A percentile compares a stretch with the other conserved stretches of the same genome.
Conservation (phyloP, 805 yeast genomes). For the Cyberlindnera mrakii region DNA sequence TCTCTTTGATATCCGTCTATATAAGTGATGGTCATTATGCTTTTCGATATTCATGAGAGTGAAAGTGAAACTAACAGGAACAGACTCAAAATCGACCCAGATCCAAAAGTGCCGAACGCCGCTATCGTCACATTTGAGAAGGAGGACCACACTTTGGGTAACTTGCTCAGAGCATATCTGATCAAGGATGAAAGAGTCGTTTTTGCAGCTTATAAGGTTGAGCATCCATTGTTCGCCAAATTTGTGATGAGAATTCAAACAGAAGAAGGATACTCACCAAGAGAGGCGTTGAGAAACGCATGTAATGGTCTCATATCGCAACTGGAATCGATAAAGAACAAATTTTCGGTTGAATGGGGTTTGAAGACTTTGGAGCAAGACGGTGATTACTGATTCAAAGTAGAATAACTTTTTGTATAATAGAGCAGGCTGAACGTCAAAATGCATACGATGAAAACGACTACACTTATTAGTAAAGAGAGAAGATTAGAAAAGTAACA, state of each 20-base stretch:
- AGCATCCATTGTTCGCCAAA: conserved; percentile 95
- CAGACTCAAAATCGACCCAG: conserved; percentile 82
- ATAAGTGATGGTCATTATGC: neutral
- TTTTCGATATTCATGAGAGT: too few relatives aligned
- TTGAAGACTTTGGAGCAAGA: conserved; percentile 27
- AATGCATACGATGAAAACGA: neutral
- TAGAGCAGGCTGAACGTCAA: conserved; percentile 1
- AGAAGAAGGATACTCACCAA: conserved; percentile 89
- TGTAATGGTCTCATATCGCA: conserved; percentile 79
- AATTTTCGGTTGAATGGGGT: conserved; percentile 90
- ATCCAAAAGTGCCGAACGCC: conserved; percentile 92
- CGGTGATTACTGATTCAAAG: conserved; percentile 1
- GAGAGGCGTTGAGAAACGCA: conserved; percentile 85
- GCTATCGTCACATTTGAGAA: conserved; percentile 89
- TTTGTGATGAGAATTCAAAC: conserved; percentile 93
- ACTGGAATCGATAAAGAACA: conserved; percentile 64
- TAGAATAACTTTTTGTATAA: neutral
- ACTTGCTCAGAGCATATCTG: conserved; percentile 79
- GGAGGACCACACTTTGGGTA: conserved; percentile 96
- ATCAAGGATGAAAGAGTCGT: conserved; percentile 83
- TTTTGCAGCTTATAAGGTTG: conserved; percentile 96
- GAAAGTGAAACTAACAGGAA: conserved; percentile 6
- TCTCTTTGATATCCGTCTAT: neutral
- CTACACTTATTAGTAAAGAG: neutral
- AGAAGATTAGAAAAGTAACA: too few relatives aligned